Evolutionary conservation across 2,329 filamentous ascomycete species (phyloP).

Genomic region (Daldinia sp.): DNA sequence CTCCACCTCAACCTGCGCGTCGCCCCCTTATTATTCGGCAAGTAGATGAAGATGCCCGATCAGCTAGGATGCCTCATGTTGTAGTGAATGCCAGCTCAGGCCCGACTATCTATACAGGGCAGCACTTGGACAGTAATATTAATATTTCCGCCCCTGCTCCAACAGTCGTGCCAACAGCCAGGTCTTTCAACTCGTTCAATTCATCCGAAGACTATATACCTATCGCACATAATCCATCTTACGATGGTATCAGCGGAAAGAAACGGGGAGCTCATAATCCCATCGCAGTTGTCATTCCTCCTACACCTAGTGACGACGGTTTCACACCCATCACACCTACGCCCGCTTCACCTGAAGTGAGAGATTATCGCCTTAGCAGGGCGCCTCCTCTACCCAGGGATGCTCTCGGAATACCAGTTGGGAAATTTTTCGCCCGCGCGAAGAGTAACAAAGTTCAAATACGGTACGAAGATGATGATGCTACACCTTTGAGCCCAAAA

Average conservation of each 20-base stretch:
- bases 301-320: constrained; percentile 46
- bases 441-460: constrained; percentile 39
- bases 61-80: constrained; percentile 42
- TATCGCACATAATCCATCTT: constrained; percentile 45
- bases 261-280: constrained; percentile 27
- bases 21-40: constrained; percentile 44
- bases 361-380: constrained; percentile 39
- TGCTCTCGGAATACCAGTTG: constrained; percentile 49
- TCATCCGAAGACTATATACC: constrained; percentile 46
- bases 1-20: constrained; percentile 46
- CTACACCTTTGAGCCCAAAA: constrained; percentile 45
- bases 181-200: constrained; percentile 29
- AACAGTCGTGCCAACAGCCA: constrained; percentile 24
- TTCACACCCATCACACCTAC: constrained; percentile 49
- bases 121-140: constrained; percentile 32
- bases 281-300: constrained; percentile 38
- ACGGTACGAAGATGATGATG: constrained; percentile 40
- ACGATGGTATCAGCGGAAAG: constrained; percentile 30
- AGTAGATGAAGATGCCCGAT: constrained; percentile 42
- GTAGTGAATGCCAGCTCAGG: constrained; percentile 33
- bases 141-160: constrained; percentile 24
- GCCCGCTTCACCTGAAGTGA: constrained; percentile 37
- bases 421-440: constrained; percentile 38
- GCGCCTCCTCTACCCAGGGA: constrained; percentile 47
- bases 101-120: constrained; percentile 34